Evolutionary conservation across 805 yeast species (phyloP), one percentile per base, ranked within the genome.

Genomic region (Metschnikowia amazonensis): DNA sequence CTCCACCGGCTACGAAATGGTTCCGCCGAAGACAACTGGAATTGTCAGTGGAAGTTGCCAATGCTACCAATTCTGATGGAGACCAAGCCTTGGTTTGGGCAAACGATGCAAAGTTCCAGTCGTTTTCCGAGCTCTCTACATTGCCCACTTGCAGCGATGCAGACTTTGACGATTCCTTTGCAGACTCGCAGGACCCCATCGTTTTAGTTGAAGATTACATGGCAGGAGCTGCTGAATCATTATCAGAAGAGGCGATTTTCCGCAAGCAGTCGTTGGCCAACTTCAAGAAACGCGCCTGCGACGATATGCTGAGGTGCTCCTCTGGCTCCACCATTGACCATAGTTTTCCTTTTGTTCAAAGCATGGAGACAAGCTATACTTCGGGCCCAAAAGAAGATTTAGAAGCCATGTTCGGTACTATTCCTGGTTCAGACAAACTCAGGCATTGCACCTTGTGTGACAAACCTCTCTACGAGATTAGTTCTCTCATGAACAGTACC

Each of bases 371-470:
- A 5, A 27, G 24, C 33, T 5, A 9, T 11, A 9, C 21, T 23
- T 37, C 33, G 3, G 41, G 41, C n/a, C 11, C 44, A 2, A 41
- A 25, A 10, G 67, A 64, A 44, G 62, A 63, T 46, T 52, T 67
- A 25, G 71, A 69, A 48, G 66, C 62, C 33, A 65, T 70, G 29
- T 65, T 65, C 54, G 72, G 73, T 16, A 60, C 61, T 40, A 60
- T 68, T 29, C 74, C 73, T 0, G 74, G 72, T 10, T 52, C 64
- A 33, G 67, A 66, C 49, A 46, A 62, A 28, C 59, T 77, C 30
- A 73, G 72, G 49, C 64, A 77, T 55, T 84, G 92, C 58, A 79
- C 82, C n/a, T 66, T 84, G 10, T 84, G 92, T 60, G 87, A 82
- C 31, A 76, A 74, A 44, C 86, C 89, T 13, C 60, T 84, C 24